A percentile compares a stretch with the other conserved stretches of the same genome.
Evolutionary conservation across 352 stramenopile genomes (phyloP).

Genomic region (Phytophthora pluvialis): DNA sequence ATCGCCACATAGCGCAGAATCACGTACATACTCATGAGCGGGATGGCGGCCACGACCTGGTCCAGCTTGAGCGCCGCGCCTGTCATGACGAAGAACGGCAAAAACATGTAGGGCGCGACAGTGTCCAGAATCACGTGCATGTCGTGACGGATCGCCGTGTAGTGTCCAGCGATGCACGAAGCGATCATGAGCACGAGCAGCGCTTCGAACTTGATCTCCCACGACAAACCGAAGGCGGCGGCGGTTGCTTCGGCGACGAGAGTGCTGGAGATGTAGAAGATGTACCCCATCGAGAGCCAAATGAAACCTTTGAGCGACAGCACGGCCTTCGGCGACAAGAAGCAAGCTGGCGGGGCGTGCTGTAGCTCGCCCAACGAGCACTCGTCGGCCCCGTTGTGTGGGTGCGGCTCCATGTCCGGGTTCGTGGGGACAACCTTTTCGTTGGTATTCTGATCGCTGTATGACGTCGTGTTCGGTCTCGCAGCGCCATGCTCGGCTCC

Average conservation of each 20-base stretch:
- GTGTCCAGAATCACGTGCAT: slow-evolving; percentile 80
- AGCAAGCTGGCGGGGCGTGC: slow-evolving; percentile 36
- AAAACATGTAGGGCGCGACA: slow-evolving; percentile 68
- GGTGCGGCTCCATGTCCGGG: slow-evolving; percentile 50
- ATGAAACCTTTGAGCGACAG: slow-evolving; percentile 70
- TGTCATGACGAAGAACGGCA: slow-evolving; percentile 83
- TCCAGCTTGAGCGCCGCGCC: slow-evolving; percentile 69
- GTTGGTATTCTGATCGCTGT: slow-evolving; percentile 34
- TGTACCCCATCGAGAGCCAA: slow-evolving; percentile 64
- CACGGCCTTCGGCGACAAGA: slow-evolving; percentile 32
- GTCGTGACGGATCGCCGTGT: slow-evolving; percentile 63
- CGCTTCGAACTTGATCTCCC: slow-evolving; percentile 73
- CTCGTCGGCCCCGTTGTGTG: slow-evolving; percentile 55
- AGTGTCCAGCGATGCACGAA: slow-evolving; percentile 69
- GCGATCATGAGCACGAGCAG: slow-evolving; percentile 75
- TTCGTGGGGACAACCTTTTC: slow-evolving; percentile 26
- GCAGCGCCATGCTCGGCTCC: not conserved
- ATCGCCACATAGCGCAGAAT: slow-evolving; percentile 65
- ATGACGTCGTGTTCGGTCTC: slow-evolving; percentile 12
- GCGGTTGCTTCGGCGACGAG: slow-evolving; percentile 53
- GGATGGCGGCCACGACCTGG: slow-evolving; percentile 65
- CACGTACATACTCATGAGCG: slow-evolving; percentile 71
- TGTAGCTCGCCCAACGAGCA: slow-evolving; percentile 23
- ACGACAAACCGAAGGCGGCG: slow-evolving; percentile 55
- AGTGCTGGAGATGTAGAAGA: slow-evolving; percentile 67